Evolutionary conservation across 176 grass and related monocot species (phyloP), one percentile per base, ranked within the genome.

Genomic region (Cenchrus fungigraminus): DNA sequence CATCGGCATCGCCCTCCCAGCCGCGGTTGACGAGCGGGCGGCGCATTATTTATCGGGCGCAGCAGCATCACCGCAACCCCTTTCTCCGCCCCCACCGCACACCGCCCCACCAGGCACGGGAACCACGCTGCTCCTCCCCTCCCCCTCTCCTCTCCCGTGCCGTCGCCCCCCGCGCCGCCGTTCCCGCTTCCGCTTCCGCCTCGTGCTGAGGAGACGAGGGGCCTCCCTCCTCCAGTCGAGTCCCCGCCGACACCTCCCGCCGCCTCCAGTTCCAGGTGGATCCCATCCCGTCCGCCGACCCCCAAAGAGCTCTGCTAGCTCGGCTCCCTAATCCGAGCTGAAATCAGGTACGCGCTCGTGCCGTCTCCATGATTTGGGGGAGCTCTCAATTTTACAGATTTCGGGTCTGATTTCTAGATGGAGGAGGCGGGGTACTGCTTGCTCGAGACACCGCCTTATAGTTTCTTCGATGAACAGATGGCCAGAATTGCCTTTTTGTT

Each of bases 81-180:
- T 76, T 76, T 76, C 72, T 20, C 72, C 72, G 51, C 51, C 72
- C 51, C 72, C 72, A 75, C 72, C 50, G 28, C 72, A 4, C 72
- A 75, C 51, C 72, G 50, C 72, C n/a, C 72, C 29, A 55, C 51
- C 72, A 54, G 4, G 50, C 14, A 17, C 25, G 72, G 71, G 22
- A 73, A 53, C 47, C 22, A 52, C 71, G 69, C 46, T 5, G 8
- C 46, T 6, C 46, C 22, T 25, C 59, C 58, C 20, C 6, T 3
- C 9, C 25, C 13, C 25, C n/a, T 3, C 70, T 44, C 5, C 22
- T 0, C 44, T 17, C 19, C 17, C 42, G 19, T 22, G 42, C 67
- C 67, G 40, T 71, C 68, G 17, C 37, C 37, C 37, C 68, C 29
- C 14, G 16, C 72, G 15, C 51, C 72, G 72, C 72, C 72, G 72